Conservation (phyloP, 495 filamentous ascomycete species). For the Podospora sp. region DNA sequence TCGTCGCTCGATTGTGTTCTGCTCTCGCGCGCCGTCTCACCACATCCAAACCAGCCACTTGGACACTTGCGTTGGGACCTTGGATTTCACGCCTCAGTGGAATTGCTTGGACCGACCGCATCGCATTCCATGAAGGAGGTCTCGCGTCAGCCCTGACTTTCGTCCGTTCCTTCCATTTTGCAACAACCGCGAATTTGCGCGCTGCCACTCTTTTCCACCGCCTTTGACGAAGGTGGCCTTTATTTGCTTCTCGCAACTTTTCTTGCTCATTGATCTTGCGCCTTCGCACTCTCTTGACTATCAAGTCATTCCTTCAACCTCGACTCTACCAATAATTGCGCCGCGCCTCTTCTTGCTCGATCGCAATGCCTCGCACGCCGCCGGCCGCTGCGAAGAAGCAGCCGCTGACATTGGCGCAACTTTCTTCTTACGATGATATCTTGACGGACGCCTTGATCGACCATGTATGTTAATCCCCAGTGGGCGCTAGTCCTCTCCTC, state of each 20-base stretch:
- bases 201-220: neutral
- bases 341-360: neutral
- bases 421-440: slow-evolving; percentile 93
- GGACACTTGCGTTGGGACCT: neutral
- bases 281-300: neutral
- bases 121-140: slow-evolving; percentile 35
- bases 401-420: slow-evolving; percentile 78
- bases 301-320: neutral
- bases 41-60: slow-evolving; percentile 13
- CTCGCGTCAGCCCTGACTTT: slow-evolving; percentile 19
- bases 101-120: slow-evolving; percentile 20
- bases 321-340: neutral
- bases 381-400: slow-evolving; percentile 54
- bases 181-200: slow-evolving; percentile 9
- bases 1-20: slow-evolving; percentile 5
- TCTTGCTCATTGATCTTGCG: neutral
- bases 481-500: neutral
- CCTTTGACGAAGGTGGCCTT: slow-evolving; percentile 4
- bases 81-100: slow-evolving; percentile 1
- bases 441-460: slow-evolving; percentile 95
- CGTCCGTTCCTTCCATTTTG: slow-evolving; percentile 7
- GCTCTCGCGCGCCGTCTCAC: slow-evolving; percentile 23
- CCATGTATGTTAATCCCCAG: slow-evolving; percentile 64
- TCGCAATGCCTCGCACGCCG: slow-evolving; percentile 28
- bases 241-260: neutral